phyloP scores from a whole-genome alignment of 139 green algal species.

The Zygnema cylindricum region DNA sequence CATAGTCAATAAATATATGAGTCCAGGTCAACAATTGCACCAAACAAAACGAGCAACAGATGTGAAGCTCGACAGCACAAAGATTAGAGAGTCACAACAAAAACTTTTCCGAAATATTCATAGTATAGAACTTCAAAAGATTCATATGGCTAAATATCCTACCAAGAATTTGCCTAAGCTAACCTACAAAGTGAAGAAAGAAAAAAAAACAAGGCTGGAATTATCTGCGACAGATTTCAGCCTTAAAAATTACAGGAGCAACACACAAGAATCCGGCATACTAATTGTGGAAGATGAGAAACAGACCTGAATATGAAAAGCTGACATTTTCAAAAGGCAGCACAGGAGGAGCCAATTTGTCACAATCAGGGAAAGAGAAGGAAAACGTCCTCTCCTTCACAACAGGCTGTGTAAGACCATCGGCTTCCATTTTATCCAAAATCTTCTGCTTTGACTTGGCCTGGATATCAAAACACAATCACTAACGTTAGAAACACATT shows the following conservation, averaged over 20 bases:
- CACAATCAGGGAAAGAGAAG: constrained; percentile 86
- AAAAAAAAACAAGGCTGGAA: neutral
- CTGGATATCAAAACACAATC: constrained; percentile 69
- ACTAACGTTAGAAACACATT: no score
- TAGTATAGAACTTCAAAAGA: no score
- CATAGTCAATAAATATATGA: neutral
- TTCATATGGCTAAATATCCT: no score
- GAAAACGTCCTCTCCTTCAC: constrained; percentile 77
- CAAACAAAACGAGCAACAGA: no score
- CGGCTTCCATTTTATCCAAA: constrained; percentile 92
- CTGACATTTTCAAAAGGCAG: constrained; percentile 60
- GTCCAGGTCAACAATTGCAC: no score
- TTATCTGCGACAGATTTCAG: neutral
- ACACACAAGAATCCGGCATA: neutral
- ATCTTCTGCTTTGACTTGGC: constrained; percentile 95
- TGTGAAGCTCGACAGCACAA: no score
- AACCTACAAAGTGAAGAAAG: neutral
- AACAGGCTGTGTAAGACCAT: constrained; percentile 75
- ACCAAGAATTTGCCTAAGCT: neutral
- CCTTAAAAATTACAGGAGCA: neutral
- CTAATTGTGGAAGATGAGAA: constrained; percentile 68
- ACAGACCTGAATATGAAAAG: neutral
- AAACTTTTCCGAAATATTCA: no score
- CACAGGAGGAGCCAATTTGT: constrained; percentile 92
- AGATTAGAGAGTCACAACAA: no score